phyloP scores from a whole-genome alignment of 345 rosid genomes.

The Linum lewisii region DNA sequence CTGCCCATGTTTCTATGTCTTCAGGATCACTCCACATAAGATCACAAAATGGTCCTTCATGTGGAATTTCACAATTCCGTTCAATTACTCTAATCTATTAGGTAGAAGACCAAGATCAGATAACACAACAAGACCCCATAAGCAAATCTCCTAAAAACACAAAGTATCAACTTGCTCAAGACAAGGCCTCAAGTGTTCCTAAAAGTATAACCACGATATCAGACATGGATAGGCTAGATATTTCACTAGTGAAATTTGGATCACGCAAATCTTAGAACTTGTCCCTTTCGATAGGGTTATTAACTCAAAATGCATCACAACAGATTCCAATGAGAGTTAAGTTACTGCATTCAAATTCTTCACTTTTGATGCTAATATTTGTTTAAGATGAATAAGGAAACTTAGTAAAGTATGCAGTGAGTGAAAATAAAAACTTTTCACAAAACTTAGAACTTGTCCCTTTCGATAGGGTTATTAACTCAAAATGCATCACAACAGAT shows the following conservation, averaged over 20 bases:
- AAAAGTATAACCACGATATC: too few species aligned
- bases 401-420: too few species aligned
- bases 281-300: background rate
- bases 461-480: background rate
- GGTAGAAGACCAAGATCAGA: slow-evolving; percentile 6
- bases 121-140: slow-evolving; percentile 3
- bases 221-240: background rate
- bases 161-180: background rate
- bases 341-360: too few species aligned
- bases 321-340: background rate
- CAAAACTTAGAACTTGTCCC: background rate
- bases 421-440: too few species aligned
- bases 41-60: slow-evolving; percentile 99
- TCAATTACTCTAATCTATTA: slow-evolving; percentile 84
- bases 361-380: too few species aligned
- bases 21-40: slow-evolving; percentile 99
- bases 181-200: too few species aligned
- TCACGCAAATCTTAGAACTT: background rate
- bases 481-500: background rate
- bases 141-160: background rate
- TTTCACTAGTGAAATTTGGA: background rate
- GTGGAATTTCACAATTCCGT: slow-evolving; percentile 95
- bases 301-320: background rate
- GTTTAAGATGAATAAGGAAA: too few species aligned
- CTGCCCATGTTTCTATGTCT: slow-evolving; percentile 99